These are phyloP conservation scores for Aspergillus latus DNA, from an alignment of 2,329 filamentous ascomycete species.

Conservation along the genomic window DNA sequence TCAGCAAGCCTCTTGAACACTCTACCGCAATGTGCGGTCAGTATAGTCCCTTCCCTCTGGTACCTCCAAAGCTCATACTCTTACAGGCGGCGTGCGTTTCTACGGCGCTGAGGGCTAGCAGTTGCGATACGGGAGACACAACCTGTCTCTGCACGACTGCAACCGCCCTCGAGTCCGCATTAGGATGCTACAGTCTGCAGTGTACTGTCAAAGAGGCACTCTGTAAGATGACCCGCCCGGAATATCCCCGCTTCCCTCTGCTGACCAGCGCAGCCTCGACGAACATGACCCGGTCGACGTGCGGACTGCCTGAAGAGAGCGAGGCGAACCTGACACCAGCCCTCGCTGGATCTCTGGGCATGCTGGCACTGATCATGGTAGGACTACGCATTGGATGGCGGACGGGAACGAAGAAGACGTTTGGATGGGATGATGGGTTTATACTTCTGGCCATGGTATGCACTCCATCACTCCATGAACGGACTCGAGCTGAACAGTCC, in stretches of 20 bases:
- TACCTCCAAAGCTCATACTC: too few relatives aligned
- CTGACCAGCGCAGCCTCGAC: conserved; percentile 4
- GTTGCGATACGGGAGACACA: neutral
- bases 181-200: conserved; percentile 11
- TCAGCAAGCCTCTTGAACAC: too few relatives aligned
- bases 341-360: conserved; percentile 12
- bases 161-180: neutral
- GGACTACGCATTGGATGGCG: conserved; percentile 9
- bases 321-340: conserved; percentile 7
- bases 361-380: conserved; percentile 16
- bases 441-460: conserved; percentile 13
- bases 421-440: conserved; percentile 16
- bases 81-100: too few relatives aligned
- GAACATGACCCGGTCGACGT: conserved; percentile 10
- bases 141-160: conserved; percentile 5
- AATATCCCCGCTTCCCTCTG: neutral
- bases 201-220: conserved; percentile 7
- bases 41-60: too few relatives aligned
- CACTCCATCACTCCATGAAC: neutral
- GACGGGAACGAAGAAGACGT: conserved; percentile 9
- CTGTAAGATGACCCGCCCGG: conserved; percentile 1
- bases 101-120: too few relatives aligned
- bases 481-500: neutral
- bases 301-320: conserved; percentile 10
- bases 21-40: too few relatives aligned